Conservation (phyloP, 371 early-diverging fungal species). For the Mortierella sp. region DNA sequence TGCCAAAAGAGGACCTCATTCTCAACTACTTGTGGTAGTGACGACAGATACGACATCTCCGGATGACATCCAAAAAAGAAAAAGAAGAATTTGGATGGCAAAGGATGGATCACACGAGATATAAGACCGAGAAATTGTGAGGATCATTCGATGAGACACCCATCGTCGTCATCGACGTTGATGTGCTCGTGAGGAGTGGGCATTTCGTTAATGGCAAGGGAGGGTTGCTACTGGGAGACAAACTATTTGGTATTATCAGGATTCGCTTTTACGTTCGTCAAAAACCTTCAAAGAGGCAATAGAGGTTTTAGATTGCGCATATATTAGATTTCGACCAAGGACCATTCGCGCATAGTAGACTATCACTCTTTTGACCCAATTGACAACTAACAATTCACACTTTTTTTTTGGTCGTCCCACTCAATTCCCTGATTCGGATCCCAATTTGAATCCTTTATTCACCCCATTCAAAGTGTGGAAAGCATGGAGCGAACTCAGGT, state of each 20-base stretch:
- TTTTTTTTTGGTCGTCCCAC: too few relatives aligned
- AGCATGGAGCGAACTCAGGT: too few relatives aligned
- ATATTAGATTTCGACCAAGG: too few relatives aligned
- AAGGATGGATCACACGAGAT: constrained; percentile 21
- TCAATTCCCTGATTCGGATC: too few relatives aligned
- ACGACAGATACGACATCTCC: constrained; percentile 29
- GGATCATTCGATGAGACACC: constrained; percentile 23
- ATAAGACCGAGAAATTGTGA: constrained; percentile 8
- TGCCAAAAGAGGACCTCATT: constrained; percentile 1
- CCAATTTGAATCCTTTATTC: too few relatives aligned
- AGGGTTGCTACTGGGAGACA: constrained; percentile 22
- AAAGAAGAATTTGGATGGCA: constrained; percentile 34
- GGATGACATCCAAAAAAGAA: constrained; percentile 13
- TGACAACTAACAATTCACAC: too few relatives aligned
- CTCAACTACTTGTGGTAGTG: constrained; percentile 26
- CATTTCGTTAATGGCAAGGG: constrained; percentile 21
- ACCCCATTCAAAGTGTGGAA: too few relatives aligned
- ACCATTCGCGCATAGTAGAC: too few relatives aligned
- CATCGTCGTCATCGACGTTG: constrained; percentile 12
- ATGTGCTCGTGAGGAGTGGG: constrained; percentile 33
- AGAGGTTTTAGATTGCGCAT: too few relatives aligned
- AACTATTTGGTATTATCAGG: constrained; percentile 17
- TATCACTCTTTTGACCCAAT: too few relatives aligned
- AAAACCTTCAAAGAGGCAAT: too few relatives aligned
- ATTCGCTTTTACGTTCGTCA: neutral